Base-by-base conservation (phyloP, 495 filamentous ascomycete genomes). In the Hyaloscypha hepaticicola region DNA sequence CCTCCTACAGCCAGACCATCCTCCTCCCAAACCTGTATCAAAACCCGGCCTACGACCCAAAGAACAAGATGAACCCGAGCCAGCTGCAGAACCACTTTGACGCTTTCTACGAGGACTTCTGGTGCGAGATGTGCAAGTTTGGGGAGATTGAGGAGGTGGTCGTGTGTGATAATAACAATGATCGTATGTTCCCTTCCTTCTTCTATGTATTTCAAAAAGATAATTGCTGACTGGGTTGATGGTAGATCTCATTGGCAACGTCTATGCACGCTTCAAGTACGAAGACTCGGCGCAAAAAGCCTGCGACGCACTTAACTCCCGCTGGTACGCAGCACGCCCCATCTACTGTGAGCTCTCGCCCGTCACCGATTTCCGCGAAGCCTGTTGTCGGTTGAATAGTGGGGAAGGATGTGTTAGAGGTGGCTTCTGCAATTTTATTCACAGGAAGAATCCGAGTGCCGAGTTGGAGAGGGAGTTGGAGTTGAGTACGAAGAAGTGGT, bases 231-330 rank as follows among this genome's bases (percentile, higher is more conserved):
- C 41, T 2, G 5, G 8, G 19, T 24, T 11, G 26, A 34, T 41
- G 7, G n/a, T 22, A 92, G 90, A 99, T 79, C 82, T 99, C 14
- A 97, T 99, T 77, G 95, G 95, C 73, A 99, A 99, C 78, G 95
- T 99, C 71, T 99, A 99, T 83, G 95, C 95, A 27, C 92, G 95
- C 65, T 99, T 99, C 89, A 99, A 99, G 80, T 99, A 98, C 86
- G 95, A 99, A 83, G 95, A 99, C 80, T 87, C 87, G 61, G 95
- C 95, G 12, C 93, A 97, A 74, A 81, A 82, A 34, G 95, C 95
- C 66, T 97, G 94, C 83, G 96, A 99, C 77, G 87, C 87, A 28
- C 86, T 98, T 61, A 99, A 98, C 77, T 87, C 82, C 26, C 89
- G 95, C 73, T 99, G 95, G 95, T 98, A 99, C 78, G 95, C 95